Evolutionary conservation across 2,329 filamentous ascomycete species (phyloP), one percentile per base, ranked within the genome.

Genomic region (Colletotrichum australisinense): DNA sequence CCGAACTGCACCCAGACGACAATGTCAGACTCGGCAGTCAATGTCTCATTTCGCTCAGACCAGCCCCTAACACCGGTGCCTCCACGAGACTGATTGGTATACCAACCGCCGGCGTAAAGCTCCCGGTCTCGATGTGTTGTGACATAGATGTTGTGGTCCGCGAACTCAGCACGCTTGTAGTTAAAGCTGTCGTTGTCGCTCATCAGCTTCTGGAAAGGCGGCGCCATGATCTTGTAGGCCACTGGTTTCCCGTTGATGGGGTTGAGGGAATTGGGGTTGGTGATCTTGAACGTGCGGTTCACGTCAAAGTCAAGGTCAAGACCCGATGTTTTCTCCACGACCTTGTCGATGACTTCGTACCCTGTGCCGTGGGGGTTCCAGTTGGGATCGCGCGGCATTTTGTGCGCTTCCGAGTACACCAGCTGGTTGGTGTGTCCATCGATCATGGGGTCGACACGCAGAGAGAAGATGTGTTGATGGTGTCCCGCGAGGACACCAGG

Each of bases 391-490:
- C 67, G 42, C 24, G 71, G 71, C 63, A 73, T 72, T 5, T 58
- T 63, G 49, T 64, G 63, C 12, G 70, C 67, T 55, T 75, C 74
- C n/a, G 88, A 85, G 77, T 92, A 89, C 69, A 89, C 85, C 32
- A 91, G 80, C 5, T 86, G 84, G 76, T 90, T 91, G 55, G 83
- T 80, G 73, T 86, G 85, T 0, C 90, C 90, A 72, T 89, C 89
- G 62, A 91, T 83, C 75, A 88, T 88, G n/a, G 90, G 90, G 77
- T 92, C 90, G 14, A 92, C 84, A 9, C 90, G 88, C 5, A 92
- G 85, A 4, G 88, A 91, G 83, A 95, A 94, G 80, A 95, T 93
- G 81, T 95, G 93, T 79, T 95, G 93, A 78, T 95, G 93, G 81
- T 93, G 63, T 24, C 68, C 49, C 6, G 72, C 68, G 9, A 72